Evolutionary conservation across 2,329 filamentous ascomycete species (phyloP), one percentile per base, ranked within the genome.

Genomic region (Fusarium tuaranense): DNA sequence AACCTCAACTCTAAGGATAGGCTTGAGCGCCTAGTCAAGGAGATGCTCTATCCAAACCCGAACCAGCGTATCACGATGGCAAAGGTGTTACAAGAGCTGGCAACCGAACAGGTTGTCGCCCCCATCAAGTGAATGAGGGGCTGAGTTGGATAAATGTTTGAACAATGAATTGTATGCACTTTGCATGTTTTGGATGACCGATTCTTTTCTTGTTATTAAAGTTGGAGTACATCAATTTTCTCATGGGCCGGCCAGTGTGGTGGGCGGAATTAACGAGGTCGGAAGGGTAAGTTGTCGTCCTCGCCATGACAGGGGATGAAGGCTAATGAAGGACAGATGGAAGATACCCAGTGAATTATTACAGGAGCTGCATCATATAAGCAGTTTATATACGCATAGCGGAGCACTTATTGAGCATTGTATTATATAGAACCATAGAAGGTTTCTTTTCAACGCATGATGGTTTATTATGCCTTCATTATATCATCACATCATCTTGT

Each of bases 1-100:
- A 82, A 78, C 44, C 84, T 91, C 4, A 84, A 87, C 76, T 70
- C 78, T 8, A 82, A 83, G 27, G 87, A 90, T 76, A 83, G 82
- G 58, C 79, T 91, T 41, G 88, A 91, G 80, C 81, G 84, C 18
- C 79, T 91, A 12, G 85, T 90, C 18, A 81, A 82, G 67, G 86
- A 89, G 39, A 91, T 91, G 89, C 75, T 91, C 68, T 83, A 83
- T 8, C 86, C 88, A 5, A 86, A 88, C 64, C 88, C 85, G 12
- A 80, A 80, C 63, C 85, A 89, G 63, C 85, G 89, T 34, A 87
- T 90, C 72, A 88, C 86, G 22, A 90, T 89, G 86, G 83, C 84
- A n/a, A 84, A 84, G 51, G 84, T 90, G 27, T 79, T 88, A 68
- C 82, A 80, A 68, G 86, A 88, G 72, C 70, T 89, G 51, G 81